A percentile compares a stretch with the other conserved stretches of the same genome.
Evolutionary conservation across 441 rosid species (phyloP).

Genomic region (Adansonia grandidieri): DNA sequence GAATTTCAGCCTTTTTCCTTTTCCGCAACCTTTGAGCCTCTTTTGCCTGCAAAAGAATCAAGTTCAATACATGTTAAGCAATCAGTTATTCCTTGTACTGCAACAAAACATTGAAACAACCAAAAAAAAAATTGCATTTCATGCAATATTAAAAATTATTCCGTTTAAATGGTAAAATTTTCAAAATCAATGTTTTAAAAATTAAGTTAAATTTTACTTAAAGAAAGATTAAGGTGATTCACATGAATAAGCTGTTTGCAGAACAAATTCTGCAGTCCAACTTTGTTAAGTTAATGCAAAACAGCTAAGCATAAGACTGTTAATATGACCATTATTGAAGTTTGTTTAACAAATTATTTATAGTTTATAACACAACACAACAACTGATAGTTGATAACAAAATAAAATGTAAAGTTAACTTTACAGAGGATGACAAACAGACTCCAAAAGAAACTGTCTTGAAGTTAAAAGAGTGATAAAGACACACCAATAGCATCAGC

Average conservation of each 20-base stretch:
- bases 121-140: background rate
- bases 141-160: conserved; percentile 2
- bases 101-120: background rate
- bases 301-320: background rate
- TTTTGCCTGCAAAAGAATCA: conserved; percentile 21
- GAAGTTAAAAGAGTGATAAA: background rate
- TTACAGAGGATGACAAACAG: background rate
- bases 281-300: background rate
- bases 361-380: background rate
- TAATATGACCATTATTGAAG: background rate
- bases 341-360: background rate
- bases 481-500: background rate
- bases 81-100: background rate
- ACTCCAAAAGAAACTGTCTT: background rate
- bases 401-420: background rate
- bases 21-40: conserved; percentile 44
- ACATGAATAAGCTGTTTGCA: background rate
- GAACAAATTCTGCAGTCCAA: background rate
- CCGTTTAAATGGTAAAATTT: background rate
- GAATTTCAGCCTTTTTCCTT: too few species aligned
- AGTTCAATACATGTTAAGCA: conserved; percentile 1
- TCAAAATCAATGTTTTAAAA: conserved; percentile 3
- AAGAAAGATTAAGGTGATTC: background rate
- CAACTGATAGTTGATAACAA: background rate
- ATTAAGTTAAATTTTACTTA: background rate